Base-by-base conservation (phyloP, 2,329 filamentous ascomycete genomes). In the Paecilomyces formosus region DNA sequence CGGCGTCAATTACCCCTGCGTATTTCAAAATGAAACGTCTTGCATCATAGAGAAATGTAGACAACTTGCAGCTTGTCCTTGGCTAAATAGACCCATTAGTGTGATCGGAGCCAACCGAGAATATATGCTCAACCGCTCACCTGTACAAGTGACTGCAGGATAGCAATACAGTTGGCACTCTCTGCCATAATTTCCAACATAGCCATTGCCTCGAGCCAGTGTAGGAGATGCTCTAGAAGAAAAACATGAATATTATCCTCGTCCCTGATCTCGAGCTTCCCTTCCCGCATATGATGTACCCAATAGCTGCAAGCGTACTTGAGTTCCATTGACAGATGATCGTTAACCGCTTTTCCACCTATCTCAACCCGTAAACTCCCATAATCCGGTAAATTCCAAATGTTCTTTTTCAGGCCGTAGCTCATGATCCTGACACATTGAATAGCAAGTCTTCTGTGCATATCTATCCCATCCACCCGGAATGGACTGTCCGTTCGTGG, bases 391-490 rank as follows among this genome's bases (percentile, higher is more conserved):
- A 67, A 28, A 3, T 33, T 45, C 53, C 62, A 66, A 26, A 67
- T 62, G 56, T 66, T 60, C 30, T 59, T 54, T n/a, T 56, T 62
- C 1, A 67, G 30, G 6, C 50, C 3, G 15, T 53, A 1, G 0
- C 39, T 22, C 63, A 66, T 64, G 11, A 59, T 11, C 57, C 51
- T 6, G 30, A 74, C 63, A 62, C 70, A 74, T 56, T 55, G 50
- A 55, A 45, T 30, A 6, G 65, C 66, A 31, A 76, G 61, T 24
- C 58, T 61, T 30, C 64, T 12, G 56, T 77, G 68, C 54, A 63
- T 65, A 9, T 58, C 50, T 58, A 63, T 68, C 61, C 73, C 65
- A 54, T 76, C 60, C 57, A 72, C 63, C 64, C 66, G 65, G 62
- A 73, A 68, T 12, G 1, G 56, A 59, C 51, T 55, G 12, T 54